Percentiles rank a stretch among this genome's conserved stretches.
These are phyloP conservation scores for Lactifluus pinguis DNA, from an alignment of 768 basidiomycete species.

Conservation along the genomic window DNA sequence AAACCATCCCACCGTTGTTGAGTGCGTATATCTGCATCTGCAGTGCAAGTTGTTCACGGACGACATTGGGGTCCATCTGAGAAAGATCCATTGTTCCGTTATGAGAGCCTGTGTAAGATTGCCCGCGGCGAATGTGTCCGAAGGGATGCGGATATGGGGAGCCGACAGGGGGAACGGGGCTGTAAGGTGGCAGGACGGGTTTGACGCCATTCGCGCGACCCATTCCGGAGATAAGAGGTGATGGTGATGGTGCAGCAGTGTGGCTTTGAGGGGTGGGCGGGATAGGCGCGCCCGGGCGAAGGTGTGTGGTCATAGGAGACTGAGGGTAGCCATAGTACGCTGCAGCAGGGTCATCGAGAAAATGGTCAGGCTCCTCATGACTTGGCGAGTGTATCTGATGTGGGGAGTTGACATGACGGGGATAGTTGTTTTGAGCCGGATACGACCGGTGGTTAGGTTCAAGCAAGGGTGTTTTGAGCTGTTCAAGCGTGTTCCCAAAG, in stretches of 20 bases:
- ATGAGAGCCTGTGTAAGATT: slow-evolving; percentile 28
- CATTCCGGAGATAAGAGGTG: slow-evolving; percentile 48
- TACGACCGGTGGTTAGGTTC: slow-evolving; percentile 7
- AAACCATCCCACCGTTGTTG: slow-evolving; percentile 51
- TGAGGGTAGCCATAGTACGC: slow-evolving; percentile 51
- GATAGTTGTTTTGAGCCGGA: not conserved
- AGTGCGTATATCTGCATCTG: slow-evolving; percentile 77
- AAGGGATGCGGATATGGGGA: slow-evolving; percentile 79
- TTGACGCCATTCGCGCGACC: slow-evolving; percentile 30
- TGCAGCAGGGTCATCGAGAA: slow-evolving; percentile 50
- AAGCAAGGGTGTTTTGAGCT: slow-evolving; percentile 4
- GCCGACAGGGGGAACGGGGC: slow-evolving; percentile 49
- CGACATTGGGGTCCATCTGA: slow-evolving; percentile 36
- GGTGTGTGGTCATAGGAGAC: slow-evolving; percentile 28
- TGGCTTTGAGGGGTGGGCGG: slow-evolving; percentile 74
- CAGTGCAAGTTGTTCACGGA: slow-evolving; percentile 61
- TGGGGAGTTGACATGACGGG: slow-evolving; percentile 1
- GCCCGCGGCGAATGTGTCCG: slow-evolving; percentile 53
- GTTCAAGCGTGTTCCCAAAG: slow-evolving; percentile 14
- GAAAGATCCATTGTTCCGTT: slow-evolving; percentile 24
- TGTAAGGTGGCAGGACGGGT: slow-evolving; percentile 34
- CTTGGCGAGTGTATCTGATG: slow-evolving; percentile 28
- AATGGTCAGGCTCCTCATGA: slow-evolving; percentile 49
- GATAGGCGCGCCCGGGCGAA: slow-evolving; percentile 63
- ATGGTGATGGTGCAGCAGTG: slow-evolving; percentile 65